phyloP scores from a whole-genome alignment of 768 basidiomycete species.

The Pleurotus eryngii region DNA sequence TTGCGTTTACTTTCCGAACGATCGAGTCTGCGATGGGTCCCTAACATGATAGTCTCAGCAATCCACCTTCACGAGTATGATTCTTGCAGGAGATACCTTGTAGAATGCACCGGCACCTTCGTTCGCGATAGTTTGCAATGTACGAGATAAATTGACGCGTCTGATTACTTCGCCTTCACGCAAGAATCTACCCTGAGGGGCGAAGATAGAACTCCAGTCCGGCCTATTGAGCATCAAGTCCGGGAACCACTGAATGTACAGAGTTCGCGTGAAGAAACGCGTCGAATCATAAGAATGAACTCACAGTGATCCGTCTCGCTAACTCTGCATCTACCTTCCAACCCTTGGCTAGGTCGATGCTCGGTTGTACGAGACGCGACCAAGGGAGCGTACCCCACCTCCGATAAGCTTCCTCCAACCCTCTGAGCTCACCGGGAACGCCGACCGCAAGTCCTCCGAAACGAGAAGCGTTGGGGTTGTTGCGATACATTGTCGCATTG shows the following conservation, averaged over 20 bases:
- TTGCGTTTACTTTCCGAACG: conserved; percentile 61
- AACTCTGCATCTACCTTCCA: conserved; percentile 82
- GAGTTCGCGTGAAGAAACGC: neutral
- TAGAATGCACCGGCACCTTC: conserved; percentile 85
- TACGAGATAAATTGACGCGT: conserved; percentile 73
- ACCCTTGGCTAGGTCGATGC: conserved; percentile 67
- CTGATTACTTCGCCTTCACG: conserved; percentile 72
- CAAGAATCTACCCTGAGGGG: conserved; percentile 68
- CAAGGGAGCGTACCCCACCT: conserved; percentile 83
- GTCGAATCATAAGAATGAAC: conserved; percentile 14
- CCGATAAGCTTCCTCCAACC: conserved; percentile 78
- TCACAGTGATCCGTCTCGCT: conserved; percentile 65
- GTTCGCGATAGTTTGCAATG: conserved; percentile 68
- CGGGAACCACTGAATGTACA: conserved; percentile 33
- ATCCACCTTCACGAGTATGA: neutral
- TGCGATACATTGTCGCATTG: conserved; percentile 73
- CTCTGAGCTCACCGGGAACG: conserved; percentile 88
- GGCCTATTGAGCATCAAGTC: conserved; percentile 61
- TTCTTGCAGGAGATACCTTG: conserved; percentile 35
- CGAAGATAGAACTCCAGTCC: conserved; percentile 83
- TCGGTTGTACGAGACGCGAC: conserved; percentile 74
- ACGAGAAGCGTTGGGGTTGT: conserved; percentile 46
- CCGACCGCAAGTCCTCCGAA: conserved; percentile 86
- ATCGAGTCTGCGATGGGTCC: conserved; percentile 82
- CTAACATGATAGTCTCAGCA: conserved; percentile 24